A percentile compares a stretch with the other conserved stretches of the same genome.
Conservation (phyloP, 306 rosid species). For the Arachis stenosperma region DNA sequence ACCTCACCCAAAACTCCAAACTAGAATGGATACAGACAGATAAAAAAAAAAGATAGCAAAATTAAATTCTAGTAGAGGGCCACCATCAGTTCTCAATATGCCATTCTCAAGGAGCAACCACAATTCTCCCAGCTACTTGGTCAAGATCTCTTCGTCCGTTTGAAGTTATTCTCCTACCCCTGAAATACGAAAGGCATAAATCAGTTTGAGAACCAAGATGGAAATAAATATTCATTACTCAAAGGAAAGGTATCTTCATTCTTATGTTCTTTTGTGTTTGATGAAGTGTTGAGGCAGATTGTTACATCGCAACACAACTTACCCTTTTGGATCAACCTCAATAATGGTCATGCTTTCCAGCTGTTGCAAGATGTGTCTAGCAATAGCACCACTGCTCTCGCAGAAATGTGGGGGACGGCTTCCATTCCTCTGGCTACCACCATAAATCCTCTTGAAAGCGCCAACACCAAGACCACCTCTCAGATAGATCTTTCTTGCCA, state of each 20-base stretch:
- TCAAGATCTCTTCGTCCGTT: constrained; percentile 23
- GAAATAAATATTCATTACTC: no score
- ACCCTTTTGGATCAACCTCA: constrained; percentile 55
- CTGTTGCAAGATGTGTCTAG: constrained; percentile 60
- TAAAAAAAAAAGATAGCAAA: not conserved
- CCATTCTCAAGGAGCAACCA: not conserved
- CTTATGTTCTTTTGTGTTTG: no score
- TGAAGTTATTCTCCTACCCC: constrained; percentile 28
- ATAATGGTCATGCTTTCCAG: constrained; percentile 50
- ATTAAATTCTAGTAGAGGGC: constrained; percentile 2
- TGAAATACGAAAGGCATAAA: not conserved
- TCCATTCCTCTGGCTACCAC: constrained; percentile 66
- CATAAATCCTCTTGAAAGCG: constrained; percentile 55
- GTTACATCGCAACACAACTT: constrained; percentile 13
- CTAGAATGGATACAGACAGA: not conserved
- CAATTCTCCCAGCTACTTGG: constrained; percentile 15
- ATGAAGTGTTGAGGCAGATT: not conserved
- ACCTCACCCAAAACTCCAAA: not conserved
- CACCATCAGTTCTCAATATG: not conserved
- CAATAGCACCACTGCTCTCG: constrained; percentile 58
- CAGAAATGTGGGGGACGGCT: constrained; percentile 66
- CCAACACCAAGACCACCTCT: constrained; percentile 71
- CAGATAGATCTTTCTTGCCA: constrained; percentile 66
- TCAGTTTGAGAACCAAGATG: not conserved
- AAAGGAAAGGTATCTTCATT: no score